Evolutionary conservation across 2,329 filamentous ascomycete genomes (phyloP).

Genomic region (Cadophora sp.): DNA sequence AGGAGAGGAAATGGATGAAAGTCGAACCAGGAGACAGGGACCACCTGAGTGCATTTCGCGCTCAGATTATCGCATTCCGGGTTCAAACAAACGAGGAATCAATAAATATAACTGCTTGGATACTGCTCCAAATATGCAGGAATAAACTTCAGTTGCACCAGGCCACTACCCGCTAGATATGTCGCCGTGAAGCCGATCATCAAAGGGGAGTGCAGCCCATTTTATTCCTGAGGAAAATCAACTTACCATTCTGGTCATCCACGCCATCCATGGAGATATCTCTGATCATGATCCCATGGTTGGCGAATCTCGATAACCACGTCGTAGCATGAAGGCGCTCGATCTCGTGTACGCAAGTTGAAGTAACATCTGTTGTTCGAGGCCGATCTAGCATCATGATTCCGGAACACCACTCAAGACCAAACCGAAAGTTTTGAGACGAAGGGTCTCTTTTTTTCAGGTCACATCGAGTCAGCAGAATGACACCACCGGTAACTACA

Average conservation of each 20-base stretch:
- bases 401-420: neutral
- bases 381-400: neutral
- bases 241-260: neutral
- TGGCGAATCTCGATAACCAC: constrained; percentile 25
- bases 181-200: too few relatives aligned
- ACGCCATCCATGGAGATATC: neutral
- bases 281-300: constrained; percentile 29
- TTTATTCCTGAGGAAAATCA: too few relatives aligned
- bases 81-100: too few relatives aligned
- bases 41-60: too few relatives aligned
- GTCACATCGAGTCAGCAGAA: neutral
- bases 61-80: too few relatives aligned
- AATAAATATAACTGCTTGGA: too few relatives aligned
- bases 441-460: neutral
- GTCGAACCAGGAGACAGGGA: too few relatives aligned
- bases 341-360: constrained; percentile 21
- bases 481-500: neutral
- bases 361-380: constrained; percentile 22
- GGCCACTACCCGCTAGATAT: too few relatives aligned
- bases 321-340: constrained; percentile 23
- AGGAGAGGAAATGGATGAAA: too few relatives aligned
- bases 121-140: too few relatives aligned
- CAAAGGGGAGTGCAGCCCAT: too few relatives aligned
- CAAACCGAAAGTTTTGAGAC: neutral
- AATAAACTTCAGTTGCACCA: too few relatives aligned